A percentile compares a stretch with the other conserved stretches of the same genome.
These are phyloP conservation scores for Piper longum DNA, from an alignment of 164 flowering plant species.

Conservation along the genomic window DNA sequence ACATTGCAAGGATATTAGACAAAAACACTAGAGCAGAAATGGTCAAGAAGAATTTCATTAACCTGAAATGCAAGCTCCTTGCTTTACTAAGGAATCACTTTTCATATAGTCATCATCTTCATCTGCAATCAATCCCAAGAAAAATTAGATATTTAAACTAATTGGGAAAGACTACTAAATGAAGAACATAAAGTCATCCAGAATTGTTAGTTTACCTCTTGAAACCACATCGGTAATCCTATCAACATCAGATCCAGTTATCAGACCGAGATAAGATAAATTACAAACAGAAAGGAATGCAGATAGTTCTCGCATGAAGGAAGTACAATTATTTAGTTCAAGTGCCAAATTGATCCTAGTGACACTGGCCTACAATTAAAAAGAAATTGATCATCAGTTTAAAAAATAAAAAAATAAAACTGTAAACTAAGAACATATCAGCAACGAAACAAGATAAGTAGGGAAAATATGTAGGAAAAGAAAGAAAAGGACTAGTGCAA, in stretches of 20 bases:
- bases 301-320: conserved; percentile 32
- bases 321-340: conserved; percentile 17
- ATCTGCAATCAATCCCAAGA: conserved; percentile 16
- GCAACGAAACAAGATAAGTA: too few relatives aligned
- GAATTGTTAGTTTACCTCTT: conserved; percentile 30
- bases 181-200: not conserved
- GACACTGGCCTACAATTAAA: conserved; percentile 40
- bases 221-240: conserved; percentile 12
- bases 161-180: not conserved
- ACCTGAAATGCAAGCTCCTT: conserved; percentile 79
- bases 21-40: not conserved
- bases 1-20: not conserved
- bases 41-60: not conserved
- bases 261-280: conserved; percentile 50
- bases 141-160: not conserved
- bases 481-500: not conserved
- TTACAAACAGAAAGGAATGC: conserved; percentile 42
- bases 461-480: not conserved
- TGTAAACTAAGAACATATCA: not conserved
- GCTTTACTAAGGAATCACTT: conserved; percentile 45
- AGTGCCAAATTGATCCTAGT: conserved; percentile 22
- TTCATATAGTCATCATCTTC: conserved; percentile 33
- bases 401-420: too few relatives aligned
- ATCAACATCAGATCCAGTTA: conserved; percentile 49
- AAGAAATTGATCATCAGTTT: not conserved